Evolutionary conservation across 1,284 basidiomycete species (phyloP), one percentile per base, ranked within the genome.

Genomic region (Trametes hirsuta): DNA sequence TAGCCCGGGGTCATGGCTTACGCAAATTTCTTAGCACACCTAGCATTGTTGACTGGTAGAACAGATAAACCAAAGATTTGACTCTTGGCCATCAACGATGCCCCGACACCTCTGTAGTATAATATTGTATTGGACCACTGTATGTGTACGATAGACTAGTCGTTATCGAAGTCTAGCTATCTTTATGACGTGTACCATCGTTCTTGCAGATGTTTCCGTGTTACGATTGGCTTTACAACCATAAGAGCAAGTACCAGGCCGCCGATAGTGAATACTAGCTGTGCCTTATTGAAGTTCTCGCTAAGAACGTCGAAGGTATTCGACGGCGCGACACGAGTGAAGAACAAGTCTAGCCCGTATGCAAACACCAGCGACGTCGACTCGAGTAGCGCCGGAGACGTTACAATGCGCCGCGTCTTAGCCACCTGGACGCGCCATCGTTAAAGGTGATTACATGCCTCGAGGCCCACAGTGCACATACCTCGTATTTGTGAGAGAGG

Each of bases 261-360:
- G 0, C 78, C 76, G 14, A 97, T 85, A 0, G 95, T 98, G 45
- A 95, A 73, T 62, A 97, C 84, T 34, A 99, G 81, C 75, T 99
- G 97, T 0, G 80, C 79, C 80, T 98, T 98, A 79, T 98, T 98
- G 76, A 99, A 99, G 70, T 82, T 85, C 75, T 93, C 87, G 71
- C 84, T 93, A 12, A 97, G 83, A n/a, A 97, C 87, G 71, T 99
- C 97, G 70, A 99, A 99, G 25, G 93, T 94, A 25, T 87, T 88
- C 2, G 92, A 94, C 0, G 97, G 95, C 40, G 93, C 84, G 4
- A 94, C 82, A 14, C 93, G 84, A 6, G 92, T 92, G 34, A 86
- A 77, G 81, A 98, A 97, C 63, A 96, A 78, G 75, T 98, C 97
- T 14, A 95, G 80, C 4, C 95, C 95, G 65, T 88, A 87, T 0